Evolutionary conservation across 495 filamentous ascomycete genomes (phyloP).

Genomic region (Barbatosphaeria neglecta): DNA sequence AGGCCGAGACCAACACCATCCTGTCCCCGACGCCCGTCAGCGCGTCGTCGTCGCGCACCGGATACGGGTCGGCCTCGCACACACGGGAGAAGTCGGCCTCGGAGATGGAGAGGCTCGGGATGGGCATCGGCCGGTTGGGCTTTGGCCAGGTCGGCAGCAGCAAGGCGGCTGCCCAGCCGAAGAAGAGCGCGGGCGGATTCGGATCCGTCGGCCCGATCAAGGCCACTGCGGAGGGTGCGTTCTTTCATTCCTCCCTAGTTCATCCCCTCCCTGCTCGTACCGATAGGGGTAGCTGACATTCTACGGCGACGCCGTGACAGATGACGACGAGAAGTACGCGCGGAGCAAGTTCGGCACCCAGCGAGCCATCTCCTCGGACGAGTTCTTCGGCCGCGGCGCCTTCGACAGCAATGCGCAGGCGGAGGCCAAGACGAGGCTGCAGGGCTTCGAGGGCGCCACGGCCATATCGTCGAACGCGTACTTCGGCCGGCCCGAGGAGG

Average conservation of each 20-base stretch:
- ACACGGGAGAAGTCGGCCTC: slow-evolving; percentile 46
- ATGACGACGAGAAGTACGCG: slow-evolving; percentile 62
- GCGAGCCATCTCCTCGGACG: slow-evolving; percentile 94
- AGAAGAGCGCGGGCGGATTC: slow-evolving; percentile 68
- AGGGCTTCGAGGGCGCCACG: slow-evolving; percentile 85
- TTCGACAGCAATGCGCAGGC: slow-evolving; percentile 71
- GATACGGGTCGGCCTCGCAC: slow-evolving; percentile 48
- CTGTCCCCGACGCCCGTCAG: slow-evolving; percentile 64
- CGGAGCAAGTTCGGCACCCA: slow-evolving; percentile 73
- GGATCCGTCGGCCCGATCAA: slow-evolving; percentile 69
- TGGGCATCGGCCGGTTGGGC: slow-evolving; percentile 78
- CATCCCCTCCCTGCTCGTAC: not conserved
- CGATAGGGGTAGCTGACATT: too few species aligned
- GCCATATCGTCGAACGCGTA: slow-evolving; percentile 92
- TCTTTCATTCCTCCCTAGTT: not conserved
- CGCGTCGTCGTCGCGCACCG: slow-evolving; percentile 44
- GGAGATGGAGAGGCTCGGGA: slow-evolving; percentile 81
- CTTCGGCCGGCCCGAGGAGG: slow-evolving; percentile 77
- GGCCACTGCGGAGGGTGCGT: slow-evolving; percentile 57
- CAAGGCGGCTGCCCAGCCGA: slow-evolving; percentile 51
- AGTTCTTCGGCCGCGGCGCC: slow-evolving; percentile 86
- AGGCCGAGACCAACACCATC: slow-evolving; percentile 44
- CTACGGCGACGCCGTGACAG: too few species aligned
- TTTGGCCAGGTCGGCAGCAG: slow-evolving; percentile 75
- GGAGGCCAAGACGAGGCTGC: slow-evolving; percentile 76